A percentile compares a stretch with the other conserved stretches of the same genome.
These are phyloP conservation scores for Mycena venus DNA, from an alignment of 768 basidiomycete genomes.

Conservation along the genomic window DNA sequence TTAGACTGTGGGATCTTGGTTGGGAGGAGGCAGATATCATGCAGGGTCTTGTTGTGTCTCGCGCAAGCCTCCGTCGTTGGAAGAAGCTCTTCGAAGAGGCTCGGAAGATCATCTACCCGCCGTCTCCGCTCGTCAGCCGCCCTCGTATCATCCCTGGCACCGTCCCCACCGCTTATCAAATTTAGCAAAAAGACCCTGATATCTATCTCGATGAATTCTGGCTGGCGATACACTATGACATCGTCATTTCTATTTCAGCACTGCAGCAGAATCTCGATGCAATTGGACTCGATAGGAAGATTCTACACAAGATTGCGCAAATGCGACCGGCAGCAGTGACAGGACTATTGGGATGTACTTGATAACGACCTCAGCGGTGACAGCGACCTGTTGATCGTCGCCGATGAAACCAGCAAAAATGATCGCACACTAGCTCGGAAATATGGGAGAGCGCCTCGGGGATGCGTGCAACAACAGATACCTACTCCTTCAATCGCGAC, in stretches of 20 bases:
- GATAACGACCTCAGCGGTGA: constrained; percentile 8
- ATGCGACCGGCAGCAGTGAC: no score
- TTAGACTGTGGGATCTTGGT: neutral
- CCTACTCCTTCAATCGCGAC: neutral
- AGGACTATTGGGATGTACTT: constrained; percentile 21
- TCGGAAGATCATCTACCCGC: no score
- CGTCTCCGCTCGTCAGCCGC: no score
- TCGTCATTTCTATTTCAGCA: constrained; percentile 29
- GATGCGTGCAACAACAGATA: constrained; percentile 12
- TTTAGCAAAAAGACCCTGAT: no score
- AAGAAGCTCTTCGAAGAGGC: no score
- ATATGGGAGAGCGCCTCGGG: constrained; percentile 38
- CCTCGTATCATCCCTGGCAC: no score
- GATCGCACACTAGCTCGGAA: constrained; percentile 31
- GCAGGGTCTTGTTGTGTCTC: constrained; percentile 39
- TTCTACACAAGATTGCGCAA: constrained; percentile 31
- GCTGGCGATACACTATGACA: constrained; percentile 31
- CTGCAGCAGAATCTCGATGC: constrained; percentile 26
- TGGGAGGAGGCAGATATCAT: constrained; percentile 33
- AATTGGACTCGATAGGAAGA: constrained; percentile 30
- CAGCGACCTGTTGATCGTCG: constrained; percentile 6
- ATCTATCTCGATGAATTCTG: constrained; percentile 19
- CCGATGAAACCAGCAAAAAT: constrained; percentile 38
- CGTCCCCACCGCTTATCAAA: no score
- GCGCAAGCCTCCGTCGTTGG: constrained; percentile 43